Evolutionary conservation across 768 basidiomycete species (phyloP).

Genomic region (Phanerochaete carnosa): DNA sequence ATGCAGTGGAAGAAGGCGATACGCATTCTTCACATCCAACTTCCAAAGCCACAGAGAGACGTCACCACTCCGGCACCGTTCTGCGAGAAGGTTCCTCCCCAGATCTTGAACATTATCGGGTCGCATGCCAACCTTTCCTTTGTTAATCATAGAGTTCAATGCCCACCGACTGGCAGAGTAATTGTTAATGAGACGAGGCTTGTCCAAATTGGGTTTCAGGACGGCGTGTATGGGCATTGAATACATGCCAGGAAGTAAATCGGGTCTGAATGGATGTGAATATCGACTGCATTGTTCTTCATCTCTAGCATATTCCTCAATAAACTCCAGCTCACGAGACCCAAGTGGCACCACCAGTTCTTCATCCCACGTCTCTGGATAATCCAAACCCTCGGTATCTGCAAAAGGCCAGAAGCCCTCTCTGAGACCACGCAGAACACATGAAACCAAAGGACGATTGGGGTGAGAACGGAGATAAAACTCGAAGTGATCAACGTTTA

Average conservation of each 20-base stretch:
- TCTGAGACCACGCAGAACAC: constrained; percentile 26
- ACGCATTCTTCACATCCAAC: constrained; percentile 22
- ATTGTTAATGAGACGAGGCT: constrained; percentile 36
- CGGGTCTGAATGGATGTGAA: constrained; percentile 27
- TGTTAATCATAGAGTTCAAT: constrained; percentile 34
- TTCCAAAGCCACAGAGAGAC: constrained; percentile 16
- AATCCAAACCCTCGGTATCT: constrained; percentile 18
- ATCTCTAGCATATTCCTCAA: constrained; percentile 9
- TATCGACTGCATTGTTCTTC: constrained; percentile 17
- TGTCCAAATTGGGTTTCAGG: constrained; percentile 32
- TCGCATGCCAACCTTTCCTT: constrained; percentile 20
- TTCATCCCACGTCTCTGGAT: constrained; percentile 19
- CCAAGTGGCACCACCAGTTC: too few relatives aligned
- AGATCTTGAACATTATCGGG: constrained; percentile 34
- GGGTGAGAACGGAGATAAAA: constrained; percentile 30
- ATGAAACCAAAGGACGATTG: constrained; percentile 34
- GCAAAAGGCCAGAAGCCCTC: constrained; percentile 47
- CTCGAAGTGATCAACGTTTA: constrained; percentile 33
- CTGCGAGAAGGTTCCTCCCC: not conserved
- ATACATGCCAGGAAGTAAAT: constrained; percentile 43
- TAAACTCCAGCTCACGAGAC: not conserved
- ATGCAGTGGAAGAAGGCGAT: constrained; percentile 21
- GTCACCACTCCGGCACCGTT: not conserved
- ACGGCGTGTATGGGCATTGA: constrained; percentile 36
- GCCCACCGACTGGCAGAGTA: constrained; percentile 33